Evolutionary conservation across 352 stramenopile genomes (phyloP), one percentile per base, ranked within the genome.

Genomic region (Phytopythium helicoides): DNA sequence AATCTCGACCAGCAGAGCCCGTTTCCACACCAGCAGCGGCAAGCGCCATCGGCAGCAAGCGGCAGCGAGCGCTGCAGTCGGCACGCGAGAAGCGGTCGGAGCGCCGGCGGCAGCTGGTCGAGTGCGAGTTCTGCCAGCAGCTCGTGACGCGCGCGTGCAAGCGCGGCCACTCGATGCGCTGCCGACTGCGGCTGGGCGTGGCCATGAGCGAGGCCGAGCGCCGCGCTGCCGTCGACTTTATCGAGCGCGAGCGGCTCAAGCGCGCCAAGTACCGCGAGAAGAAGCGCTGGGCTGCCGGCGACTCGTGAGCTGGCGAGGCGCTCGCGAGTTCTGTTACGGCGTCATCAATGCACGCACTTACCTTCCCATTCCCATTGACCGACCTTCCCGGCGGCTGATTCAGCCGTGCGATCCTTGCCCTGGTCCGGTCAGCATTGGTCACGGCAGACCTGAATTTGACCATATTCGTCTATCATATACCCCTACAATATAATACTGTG

Each of bases 91-190:
- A 46, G 39, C 40, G 40, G 10, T 22, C 40, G 10, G 40, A 47
- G 40, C 40, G 40, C 15, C 40, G 40, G 15, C 40, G 40, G 21
- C 9, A 47, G 40, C 40, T 34, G 3, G 22, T 47, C 22, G 40
- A 26, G 22, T 47, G 40, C 40, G 40, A 33, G 40, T 47, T 47
- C 40, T 47, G 40, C 40, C 40, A 34, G 21, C 40, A 47, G 40
- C 12, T 47, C 11, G 25, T 47, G 21, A 47, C 21, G 21, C 40
- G 40, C 40, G 40, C 40, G 18, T 47, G 21, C 40, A 47, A 33
- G 40, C 40, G 40, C 40, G 28, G 40, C 40, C 40, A 47, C 40
- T 26, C 40, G 21, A 47, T 47, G 21, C 40, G 40, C 21, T 47
- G 40, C 40, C 25, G 28, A 12, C 40, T 47, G 21, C 25, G 28